phyloP scores from a whole-genome alignment of 2,329 filamentous ascomycete species.

The Colletotrichum echinochloae region DNA sequence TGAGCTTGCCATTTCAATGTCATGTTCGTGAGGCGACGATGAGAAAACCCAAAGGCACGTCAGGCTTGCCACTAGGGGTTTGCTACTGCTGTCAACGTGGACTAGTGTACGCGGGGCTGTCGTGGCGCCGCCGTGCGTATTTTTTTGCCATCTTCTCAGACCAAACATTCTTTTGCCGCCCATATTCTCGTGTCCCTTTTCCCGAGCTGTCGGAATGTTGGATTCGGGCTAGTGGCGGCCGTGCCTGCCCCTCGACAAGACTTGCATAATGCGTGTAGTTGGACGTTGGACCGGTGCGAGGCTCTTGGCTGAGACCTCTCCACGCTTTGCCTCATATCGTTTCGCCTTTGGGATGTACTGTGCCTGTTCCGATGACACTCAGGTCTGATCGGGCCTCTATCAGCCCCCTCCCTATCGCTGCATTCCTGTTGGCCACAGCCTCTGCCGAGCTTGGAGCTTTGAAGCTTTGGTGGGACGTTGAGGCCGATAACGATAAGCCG shows the following conservation, averaged over 20 bases:
- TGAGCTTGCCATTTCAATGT: conserved; percentile 2
- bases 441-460: conserved; percentile 18
- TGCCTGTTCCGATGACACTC: conserved; percentile 29
- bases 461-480: conserved; percentile 12
- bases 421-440: conserved; percentile 28
- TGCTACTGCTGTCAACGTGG: not conserved
- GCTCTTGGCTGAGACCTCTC: conserved; percentile 31
- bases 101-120: not conserved
- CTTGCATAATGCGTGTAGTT: conserved; percentile 10
- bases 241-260: conserved; percentile 30
- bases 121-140: conserved; percentile 25
- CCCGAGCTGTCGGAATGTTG: conserved; percentile 39
- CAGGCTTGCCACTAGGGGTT: not conserved
- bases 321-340: conserved; percentile 23
- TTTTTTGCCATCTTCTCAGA: conserved; percentile 14
- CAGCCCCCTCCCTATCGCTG: conserved; percentile 23
- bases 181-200: conserved; percentile 25
- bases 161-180: not conserved
- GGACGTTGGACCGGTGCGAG: conserved; percentile 33
- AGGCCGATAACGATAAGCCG: conserved; percentile 15
- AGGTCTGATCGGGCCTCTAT: conserved; percentile 24
- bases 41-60: conserved; percentile 16
- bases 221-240: conserved; percentile 31
- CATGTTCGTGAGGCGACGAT: conserved; percentile 16
- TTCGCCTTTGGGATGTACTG: conserved; percentile 25